phyloP scores from a whole-genome alignment of 345 rosid genomes.

The Pugionium dolabratum region DNA sequence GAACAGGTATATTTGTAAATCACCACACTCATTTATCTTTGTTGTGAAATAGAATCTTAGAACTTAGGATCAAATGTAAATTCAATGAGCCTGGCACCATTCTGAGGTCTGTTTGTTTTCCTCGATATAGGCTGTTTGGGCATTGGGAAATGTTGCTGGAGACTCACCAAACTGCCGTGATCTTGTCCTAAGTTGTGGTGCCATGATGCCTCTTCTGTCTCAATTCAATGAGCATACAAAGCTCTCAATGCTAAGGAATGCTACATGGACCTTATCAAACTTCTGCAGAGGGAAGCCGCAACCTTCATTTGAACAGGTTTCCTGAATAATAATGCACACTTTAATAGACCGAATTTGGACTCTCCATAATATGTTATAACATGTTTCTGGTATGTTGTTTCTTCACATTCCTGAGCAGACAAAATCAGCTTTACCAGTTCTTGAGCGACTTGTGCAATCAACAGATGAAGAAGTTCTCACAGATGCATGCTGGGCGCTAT shows the following conservation, averaged over 20 bases:
- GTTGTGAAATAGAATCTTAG: constrained; percentile 8
- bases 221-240: constrained; percentile 71
- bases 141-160: constrained; percentile 87
- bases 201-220: constrained; percentile 62
- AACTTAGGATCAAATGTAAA: background rate
- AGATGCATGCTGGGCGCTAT: constrained; percentile 74
- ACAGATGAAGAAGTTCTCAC: constrained; percentile 83
- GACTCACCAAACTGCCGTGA: constrained; percentile 86
- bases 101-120: background rate
- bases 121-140: constrained; percentile 71
- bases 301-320: constrained; percentile 77
- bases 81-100: background rate
- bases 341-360: background rate
- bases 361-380: constrained; percentile 6
- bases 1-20: constrained; percentile 56
- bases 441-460: constrained; percentile 64
- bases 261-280: constrained; percentile 89
- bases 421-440: constrained; percentile 70
- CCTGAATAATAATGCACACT: background rate
- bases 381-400: constrained; percentile 28
- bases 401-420: constrained; percentile 48
- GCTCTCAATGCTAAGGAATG: constrained; percentile 83
- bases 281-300: constrained; percentile 63
- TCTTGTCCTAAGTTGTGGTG: constrained; percentile 61
- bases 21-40: constrained; percentile 12